Evolutionary conservation across 208 protist species (phyloP).

Genomic region (Jaenimonas drosophilae): DNA sequence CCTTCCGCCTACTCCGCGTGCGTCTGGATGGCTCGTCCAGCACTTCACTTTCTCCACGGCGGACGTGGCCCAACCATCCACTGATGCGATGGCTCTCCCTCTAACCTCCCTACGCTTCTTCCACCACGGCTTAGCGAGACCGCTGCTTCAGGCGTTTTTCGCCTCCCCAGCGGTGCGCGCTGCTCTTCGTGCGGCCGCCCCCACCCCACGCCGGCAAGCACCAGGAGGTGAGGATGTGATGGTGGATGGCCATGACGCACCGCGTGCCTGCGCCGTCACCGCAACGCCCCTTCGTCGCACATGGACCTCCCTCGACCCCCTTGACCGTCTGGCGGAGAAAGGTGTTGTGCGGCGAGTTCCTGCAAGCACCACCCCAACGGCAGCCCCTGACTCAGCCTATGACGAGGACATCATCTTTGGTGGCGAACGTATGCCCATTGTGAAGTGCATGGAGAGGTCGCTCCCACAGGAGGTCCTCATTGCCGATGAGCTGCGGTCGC

Average conservation of each 20-base stretch:
- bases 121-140: background rate
- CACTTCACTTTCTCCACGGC: too few relatives aligned
- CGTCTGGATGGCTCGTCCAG: too few relatives aligned
- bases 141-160: background rate
- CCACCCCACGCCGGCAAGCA: too few relatives aligned
- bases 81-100: background rate
- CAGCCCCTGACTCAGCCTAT: background rate
- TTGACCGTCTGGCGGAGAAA: background rate
- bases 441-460: constrained; percentile 33
- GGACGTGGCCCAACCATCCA: too few relatives aligned
- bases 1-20: too few relatives aligned
- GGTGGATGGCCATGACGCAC: background rate
- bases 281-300: background rate
- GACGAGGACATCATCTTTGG: background rate
- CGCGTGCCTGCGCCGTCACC: background rate
- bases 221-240: background rate
- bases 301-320: background rate
- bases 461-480: constrained; percentile 43
- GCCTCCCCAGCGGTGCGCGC: too few relatives aligned
- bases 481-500: constrained; percentile 55
- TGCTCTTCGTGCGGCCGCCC: too few relatives aligned
- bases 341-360: background rate
- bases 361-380: background rate
- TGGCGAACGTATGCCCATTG: constrained; percentile 17
- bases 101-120: background rate